Percentiles rank a stretch among this genome's conserved stretches.
Evolutionary conservation across 2,329 filamentous ascomycete genomes (phyloP).

Genomic region (Spiromastix sp.): DNA sequence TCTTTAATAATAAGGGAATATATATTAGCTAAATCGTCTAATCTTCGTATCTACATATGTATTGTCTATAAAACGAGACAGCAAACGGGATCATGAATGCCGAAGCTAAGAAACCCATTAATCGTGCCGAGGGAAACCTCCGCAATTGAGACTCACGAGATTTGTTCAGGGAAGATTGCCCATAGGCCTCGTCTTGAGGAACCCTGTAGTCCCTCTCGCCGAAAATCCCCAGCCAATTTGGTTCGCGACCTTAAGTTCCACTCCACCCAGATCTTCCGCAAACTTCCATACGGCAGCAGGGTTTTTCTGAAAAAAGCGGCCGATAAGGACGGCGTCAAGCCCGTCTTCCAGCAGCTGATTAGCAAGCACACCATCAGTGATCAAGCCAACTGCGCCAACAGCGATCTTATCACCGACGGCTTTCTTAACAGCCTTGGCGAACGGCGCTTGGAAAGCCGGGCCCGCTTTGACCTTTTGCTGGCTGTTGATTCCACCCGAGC

Average conservation of each 20-base stretch:
- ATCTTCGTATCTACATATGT: no score
- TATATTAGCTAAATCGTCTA: no score
- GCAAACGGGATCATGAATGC: no score
- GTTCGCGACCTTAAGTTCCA: conserved; percentile 60
- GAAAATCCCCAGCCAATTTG: conserved; percentile 57
- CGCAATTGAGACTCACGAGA: no score
- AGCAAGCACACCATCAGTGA: conserved; percentile 60
- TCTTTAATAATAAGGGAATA: no score
- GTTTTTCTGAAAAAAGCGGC: conserved; percentile 70
- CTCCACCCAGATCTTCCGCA: conserved; percentile 61
- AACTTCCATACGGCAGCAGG: conserved; percentile 65
- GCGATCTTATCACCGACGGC: conserved; percentile 61
- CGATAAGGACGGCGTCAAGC: conserved; percentile 63
- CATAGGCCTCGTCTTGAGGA: conserved; percentile 8
- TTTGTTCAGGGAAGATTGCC: no score
- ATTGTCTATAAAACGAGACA: no score
- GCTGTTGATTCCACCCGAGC: conserved; percentile 60
- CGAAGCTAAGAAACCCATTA: no score
- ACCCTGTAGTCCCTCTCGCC: conserved; percentile 26
- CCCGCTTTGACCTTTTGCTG: conserved; percentile 33
- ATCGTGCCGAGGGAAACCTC: no score
- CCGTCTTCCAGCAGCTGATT: conserved; percentile 46
- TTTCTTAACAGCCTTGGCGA: conserved; percentile 62
- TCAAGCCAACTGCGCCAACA: conserved; percentile 65
- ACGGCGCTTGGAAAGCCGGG: conserved; percentile 62